Evolutionary conservation across 2,329 filamentous ascomycete genomes (phyloP), one percentile per base, ranked within the genome.

Genomic region (Ophiognomonia clavigignenti-juglandacearum): DNA sequence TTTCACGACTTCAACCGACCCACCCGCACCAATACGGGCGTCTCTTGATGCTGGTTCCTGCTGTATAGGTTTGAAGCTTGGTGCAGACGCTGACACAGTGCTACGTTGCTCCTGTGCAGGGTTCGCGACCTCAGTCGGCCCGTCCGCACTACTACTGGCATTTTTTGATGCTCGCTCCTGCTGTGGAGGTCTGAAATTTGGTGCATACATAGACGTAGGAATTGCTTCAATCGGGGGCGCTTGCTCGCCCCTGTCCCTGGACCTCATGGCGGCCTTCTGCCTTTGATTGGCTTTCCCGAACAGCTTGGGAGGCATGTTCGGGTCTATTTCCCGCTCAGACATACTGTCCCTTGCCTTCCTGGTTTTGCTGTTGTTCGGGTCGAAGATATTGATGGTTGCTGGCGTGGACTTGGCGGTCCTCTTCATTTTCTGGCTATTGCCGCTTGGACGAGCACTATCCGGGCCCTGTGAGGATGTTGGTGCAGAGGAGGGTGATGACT

Each of bases 321-420:
- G 54, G 56, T 80, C 70, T 13, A 57, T 57, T 48, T 72, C 69
- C 8, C 46, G 61, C 3, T 72, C 65, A 13, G 54, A 56, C 4
- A 78, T 57, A 11, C 53, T 65, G 2, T 46, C 36, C 13, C 69
- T 63, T 18, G 57, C 55, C 51, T 67, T 73, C 24, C 56, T 60
- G 22, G 54, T 59, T 47, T 63, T 73, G 2, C 75, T 74, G 9
- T 64, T 64, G 6, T n/a, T n/a, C n/a, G n/a, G n/a, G n/a, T 59
- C 52, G 39, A 78, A 78, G 1, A 78, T 66, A 48, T 78, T 79
- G n/a, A n/a, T n/a, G n/a, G n/a, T n/a, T n/a, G n/a, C n/a, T n/a
- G n/a, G n/a, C n/a, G n/a, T n/a, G n/a, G n/a, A n/a, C n/a, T n/a
- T n/a, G n/a, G n/a, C n/a, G n/a, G n/a, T n/a, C n/a, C n/a, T n/a